A percentile compares a stretch with the other conserved stretches of the same genome.
phyloP scores from a whole-genome alignment of 129 eudicot genomes.

The Arctium minus region DNA sequence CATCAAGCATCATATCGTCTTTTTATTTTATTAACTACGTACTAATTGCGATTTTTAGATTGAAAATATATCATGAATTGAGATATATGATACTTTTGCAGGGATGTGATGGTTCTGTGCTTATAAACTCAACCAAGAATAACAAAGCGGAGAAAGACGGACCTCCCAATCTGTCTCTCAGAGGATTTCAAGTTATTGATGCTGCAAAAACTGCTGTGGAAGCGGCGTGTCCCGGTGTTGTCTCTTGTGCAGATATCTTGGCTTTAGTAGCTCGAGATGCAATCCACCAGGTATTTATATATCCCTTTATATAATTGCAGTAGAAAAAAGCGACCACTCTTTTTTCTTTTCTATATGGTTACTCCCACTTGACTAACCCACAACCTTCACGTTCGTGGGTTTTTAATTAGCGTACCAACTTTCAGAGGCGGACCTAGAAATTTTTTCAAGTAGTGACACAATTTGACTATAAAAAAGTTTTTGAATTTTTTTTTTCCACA shows the following conservation, averaged over 20 bases:
- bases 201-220: constrained; percentile 65
- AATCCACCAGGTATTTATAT: constrained; percentile 28
- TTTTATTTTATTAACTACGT: no score
- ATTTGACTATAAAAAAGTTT: no score
- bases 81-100: constrained; percentile 9
- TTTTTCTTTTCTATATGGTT: no score
- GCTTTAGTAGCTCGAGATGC: constrained; percentile 75
- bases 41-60: not conserved
- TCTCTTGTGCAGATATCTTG: constrained; percentile 82
- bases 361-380: no score
- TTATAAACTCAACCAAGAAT: constrained; percentile 43
- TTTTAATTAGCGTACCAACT: no score
- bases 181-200: constrained; percentile 66
- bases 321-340: no score
- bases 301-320: not conserved
- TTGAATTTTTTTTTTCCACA: no score
- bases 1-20: no score
- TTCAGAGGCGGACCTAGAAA: no score
- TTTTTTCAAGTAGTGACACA: no score
- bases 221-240: constrained; percentile 57
- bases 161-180: constrained; percentile 44
- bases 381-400: no score
- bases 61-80: not conserved
- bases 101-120: constrained; percentile 84
- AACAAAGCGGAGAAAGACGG: constrained; percentile 53